phyloP scores from a whole-genome alignment of 495 filamentous ascomycete species.

The Hypoxylon rickii region DNA sequence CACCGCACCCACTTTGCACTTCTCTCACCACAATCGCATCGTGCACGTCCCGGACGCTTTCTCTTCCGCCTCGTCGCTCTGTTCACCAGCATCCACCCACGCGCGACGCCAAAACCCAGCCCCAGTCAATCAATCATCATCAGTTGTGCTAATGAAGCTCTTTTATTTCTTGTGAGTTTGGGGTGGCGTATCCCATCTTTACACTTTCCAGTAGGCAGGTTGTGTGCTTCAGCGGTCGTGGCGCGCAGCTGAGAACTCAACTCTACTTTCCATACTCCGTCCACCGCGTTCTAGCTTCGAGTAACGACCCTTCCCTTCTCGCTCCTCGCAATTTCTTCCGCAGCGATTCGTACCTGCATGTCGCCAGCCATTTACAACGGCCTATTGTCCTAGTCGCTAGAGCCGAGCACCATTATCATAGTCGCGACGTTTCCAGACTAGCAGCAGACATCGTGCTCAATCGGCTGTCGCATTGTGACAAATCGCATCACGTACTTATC shows the following conservation, averaged over 20 bases:
- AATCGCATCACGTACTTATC: slow-evolving; percentile 9
- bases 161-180: not conserved
- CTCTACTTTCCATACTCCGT: not conserved
- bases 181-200: slow-evolving; percentile 3
- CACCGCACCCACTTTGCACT: slow-evolving; percentile 9
- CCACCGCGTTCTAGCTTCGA: not conserved
- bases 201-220: too few species aligned
- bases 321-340: not conserved
- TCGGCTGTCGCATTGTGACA: slow-evolving; percentile 19
- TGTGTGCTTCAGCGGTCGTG: too few species aligned
- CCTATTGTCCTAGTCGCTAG: slow-evolving; percentile 13
- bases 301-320: not conserved
- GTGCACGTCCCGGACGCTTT: slow-evolving; percentile 25
- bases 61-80: slow-evolving; percentile 10
- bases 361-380: slow-evolving; percentile 7
- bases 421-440: slow-evolving; percentile 4
- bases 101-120: slow-evolving; percentile 11
- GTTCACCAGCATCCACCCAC: not conserved
- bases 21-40: slow-evolving; percentile 25
- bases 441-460: not conserved
- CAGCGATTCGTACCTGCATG: slow-evolving; percentile 12
- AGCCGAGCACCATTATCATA: slow-evolving; percentile 5
- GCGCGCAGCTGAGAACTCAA: not conserved
- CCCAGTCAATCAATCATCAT: slow-evolving; percentile 20
- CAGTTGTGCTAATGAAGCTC: slow-evolving; percentile 7